Evolutionary conservation across 768 basidiomycete genomes (phyloP).

Genomic region (Mycena albidolilacea): DNA sequence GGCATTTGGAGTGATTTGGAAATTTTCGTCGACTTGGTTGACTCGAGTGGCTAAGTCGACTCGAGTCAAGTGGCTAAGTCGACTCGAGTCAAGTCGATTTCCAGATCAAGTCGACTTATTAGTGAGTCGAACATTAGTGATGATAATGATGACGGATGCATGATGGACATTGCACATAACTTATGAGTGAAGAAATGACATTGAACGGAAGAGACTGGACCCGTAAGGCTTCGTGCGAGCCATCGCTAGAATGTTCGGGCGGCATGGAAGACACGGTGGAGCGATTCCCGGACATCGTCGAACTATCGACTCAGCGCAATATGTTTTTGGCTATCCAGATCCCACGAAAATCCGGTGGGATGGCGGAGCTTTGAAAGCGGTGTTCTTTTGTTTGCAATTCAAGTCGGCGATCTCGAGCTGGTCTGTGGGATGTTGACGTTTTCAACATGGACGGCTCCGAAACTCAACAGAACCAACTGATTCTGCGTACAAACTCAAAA

Average conservation of each 20-base stretch:
- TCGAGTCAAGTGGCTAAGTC: too few species aligned
- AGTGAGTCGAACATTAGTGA: neutral
- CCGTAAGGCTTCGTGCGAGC: neutral
- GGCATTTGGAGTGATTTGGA: too few species aligned
- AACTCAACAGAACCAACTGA: neutral
- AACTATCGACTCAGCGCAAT: neutral
- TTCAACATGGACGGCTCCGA: too few species aligned
- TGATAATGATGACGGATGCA: neutral
- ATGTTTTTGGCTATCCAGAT: neutral
- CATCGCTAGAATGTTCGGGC: neutral
- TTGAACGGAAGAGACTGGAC: neutral
- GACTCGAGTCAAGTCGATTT: too few species aligned
- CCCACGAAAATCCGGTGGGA: neutral
- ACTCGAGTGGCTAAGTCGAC: too few species aligned
- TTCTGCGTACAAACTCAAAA: too few species aligned
- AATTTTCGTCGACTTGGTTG: too few species aligned
- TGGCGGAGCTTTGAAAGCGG: too few species aligned
- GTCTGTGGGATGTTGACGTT: too few species aligned
- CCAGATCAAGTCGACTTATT: too few species aligned
- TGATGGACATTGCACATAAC: neutral
- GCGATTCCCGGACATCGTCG: neutral
- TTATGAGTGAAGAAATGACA: constrained; percentile 1
- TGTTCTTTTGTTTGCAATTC: too few species aligned
- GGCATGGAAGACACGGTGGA: neutral
- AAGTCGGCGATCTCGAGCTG: too few species aligned